These are phyloP conservation scores for Zymoseptoria brevis DNA, from an alignment of 2,329 filamentous ascomycete species.

Conservation along the genomic window DNA sequence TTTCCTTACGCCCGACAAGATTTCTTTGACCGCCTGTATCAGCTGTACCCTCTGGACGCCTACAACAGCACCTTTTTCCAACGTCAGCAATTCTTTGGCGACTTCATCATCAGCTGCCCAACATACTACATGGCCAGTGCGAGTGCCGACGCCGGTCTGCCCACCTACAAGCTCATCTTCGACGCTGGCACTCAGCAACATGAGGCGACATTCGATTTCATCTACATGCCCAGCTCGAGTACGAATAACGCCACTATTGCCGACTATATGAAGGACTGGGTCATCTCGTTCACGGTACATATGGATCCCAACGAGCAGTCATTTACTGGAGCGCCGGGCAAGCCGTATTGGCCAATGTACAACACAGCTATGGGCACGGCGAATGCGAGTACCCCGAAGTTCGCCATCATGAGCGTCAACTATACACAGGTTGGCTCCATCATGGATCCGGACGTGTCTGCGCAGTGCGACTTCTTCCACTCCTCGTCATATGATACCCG, in stretches of 20 bases:
- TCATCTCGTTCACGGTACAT: slow-evolving; percentile 12
- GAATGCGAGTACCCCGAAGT: slow-evolving; percentile 9
- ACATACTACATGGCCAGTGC: slow-evolving; percentile 11
- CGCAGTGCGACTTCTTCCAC: slow-evolving; percentile 17
- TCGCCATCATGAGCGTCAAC: slow-evolving; percentile 4
- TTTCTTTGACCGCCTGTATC: slow-evolving; percentile 34
- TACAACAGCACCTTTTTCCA: slow-evolving; percentile 34
- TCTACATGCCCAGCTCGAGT: neutral
- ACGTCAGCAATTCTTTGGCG: slow-evolving; percentile 34
- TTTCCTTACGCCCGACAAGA: slow-evolving; percentile 31
- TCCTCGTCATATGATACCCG: neutral
- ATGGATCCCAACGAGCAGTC: slow-evolving; percentile 10
- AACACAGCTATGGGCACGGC: neutral
- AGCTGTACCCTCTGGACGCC: slow-evolving; percentile 26
- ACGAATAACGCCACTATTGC: slow-evolving; percentile 13
- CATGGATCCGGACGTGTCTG: slow-evolving; percentile 12
- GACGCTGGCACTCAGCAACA: slow-evolving; percentile 14
- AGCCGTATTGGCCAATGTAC: slow-evolving; percentile 14
- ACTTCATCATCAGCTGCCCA: slow-evolving; percentile 34
- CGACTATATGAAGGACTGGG: slow-evolving; percentile 13
- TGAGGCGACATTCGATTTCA: slow-evolving; percentile 9
- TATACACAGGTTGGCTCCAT: neutral
- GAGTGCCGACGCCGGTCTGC: slow-evolving; percentile 13
- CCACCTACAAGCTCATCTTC: slow-evolving; percentile 20
- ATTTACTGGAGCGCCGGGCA: slow-evolving; percentile 5